Percentiles rank a stretch among this genome's conserved stretches.
Evolutionary conservation across 2,329 filamentous ascomycete species (phyloP).

Genomic region (Lachnellula subtilissima): DNA sequence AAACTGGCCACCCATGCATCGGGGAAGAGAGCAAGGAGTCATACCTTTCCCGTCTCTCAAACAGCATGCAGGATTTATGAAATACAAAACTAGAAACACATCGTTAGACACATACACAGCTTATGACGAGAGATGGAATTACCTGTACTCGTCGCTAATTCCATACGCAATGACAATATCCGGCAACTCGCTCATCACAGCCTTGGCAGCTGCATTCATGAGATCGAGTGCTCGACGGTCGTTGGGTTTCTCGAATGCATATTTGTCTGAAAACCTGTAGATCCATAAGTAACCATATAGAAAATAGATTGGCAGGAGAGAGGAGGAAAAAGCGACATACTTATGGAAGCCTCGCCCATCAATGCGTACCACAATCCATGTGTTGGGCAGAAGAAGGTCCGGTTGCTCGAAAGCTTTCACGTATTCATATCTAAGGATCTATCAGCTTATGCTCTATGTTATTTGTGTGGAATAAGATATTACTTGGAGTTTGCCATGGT

Average conservation of each 20-base stretch:
- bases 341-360: conserved; percentile 95
- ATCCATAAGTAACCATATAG: conserved; percentile 2
- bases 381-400: conserved; percentile 78
- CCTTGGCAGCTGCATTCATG: conserved; percentile 90
- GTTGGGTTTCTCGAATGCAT: conserved; percentile 88
- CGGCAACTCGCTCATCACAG: conserved; percentile 75
- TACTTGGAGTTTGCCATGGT: conserved; percentile 31
- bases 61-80: conserved; percentile 74
- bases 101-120: conserved; percentile 5
- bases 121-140: conserved; percentile 6
- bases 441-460: neutral
- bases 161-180: conserved; percentile 88
- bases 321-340: conserved; percentile 41
- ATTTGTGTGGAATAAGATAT: neutral
- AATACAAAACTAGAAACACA: conserved; percentile 69
- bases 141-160: conserved; percentile 90
- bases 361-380: conserved; percentile 91
- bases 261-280: conserved; percentile 71
- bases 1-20: neutral
- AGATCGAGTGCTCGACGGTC: conserved; percentile 80
- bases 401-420: conserved; percentile 83
- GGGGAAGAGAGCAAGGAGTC: conserved; percentile 16
- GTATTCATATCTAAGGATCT: conserved; percentile 72
- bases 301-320: neutral
- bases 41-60: conserved; percentile 78